Base-by-base conservation (phyloP, 495 filamentous ascomycete species). In the Margaritispora aquatica region DNA sequence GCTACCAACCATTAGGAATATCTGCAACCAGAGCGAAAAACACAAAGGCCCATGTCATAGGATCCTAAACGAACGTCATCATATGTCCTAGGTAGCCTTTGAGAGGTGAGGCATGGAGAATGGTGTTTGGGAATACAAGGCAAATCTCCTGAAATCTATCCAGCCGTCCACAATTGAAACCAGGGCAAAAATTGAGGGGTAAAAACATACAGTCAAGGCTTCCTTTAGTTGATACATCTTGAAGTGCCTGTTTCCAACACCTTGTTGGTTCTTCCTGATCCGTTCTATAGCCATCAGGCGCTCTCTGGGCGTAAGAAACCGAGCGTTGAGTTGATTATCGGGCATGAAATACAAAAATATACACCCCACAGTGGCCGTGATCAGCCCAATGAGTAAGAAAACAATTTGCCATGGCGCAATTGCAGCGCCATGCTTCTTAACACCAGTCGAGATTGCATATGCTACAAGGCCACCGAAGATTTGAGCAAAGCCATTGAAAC, bases 261-360 rank as follows among this genome's bases (percentile, higher is more conserved):
- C 85, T 0, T 84, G 86, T 65, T 87, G 84, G 55, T 88, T 85
- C 21, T 77, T 75, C 29, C 83, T 71, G n/a, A 87, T 71, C 13
- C 84, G 74, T 64, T 87, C 80, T 5, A 87, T 74, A 49, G 84
- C 82, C 60, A 87, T 73, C 22, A 74, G 71, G 58, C 82, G 82
- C 64, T 87, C 77, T 55, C 74, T 72, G 38, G 79, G 74, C 23
- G 51, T 79, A 26, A 87, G 77, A 36, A 84, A 84, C 51, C 74
- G 80, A 2, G 85, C 84, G 1, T 78, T 80, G 67, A 87, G 79
- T 0, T 84, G 84, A 15, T 82, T 85, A 63, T 87, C 84, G 0
- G 85, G 84, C 64, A 88, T 83, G 67, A 81, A 75, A 31, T 80
- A 78, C 61, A 82, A 78, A 62, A 80, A 77, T 31, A 84, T 74